Evolutionary conservation across 139 green algal genomes (phyloP).

Genomic region (Chlamydomonas incerta): DNA sequence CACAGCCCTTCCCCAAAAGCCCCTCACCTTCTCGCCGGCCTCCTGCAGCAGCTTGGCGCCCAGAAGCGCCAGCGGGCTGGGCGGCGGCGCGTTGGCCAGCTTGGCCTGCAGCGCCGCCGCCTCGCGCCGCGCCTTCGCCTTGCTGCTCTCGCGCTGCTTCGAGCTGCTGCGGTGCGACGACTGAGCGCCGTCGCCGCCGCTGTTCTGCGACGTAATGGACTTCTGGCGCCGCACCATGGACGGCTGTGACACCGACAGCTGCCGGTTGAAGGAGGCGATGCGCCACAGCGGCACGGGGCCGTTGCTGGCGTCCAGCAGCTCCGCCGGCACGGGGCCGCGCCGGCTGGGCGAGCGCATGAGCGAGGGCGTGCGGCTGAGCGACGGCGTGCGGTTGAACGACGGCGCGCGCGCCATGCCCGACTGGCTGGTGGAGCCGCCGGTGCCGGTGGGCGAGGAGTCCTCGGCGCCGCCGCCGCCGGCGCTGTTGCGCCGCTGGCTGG

Average conservation of each 20-base stretch:
- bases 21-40: slow-evolving; percentile 28
- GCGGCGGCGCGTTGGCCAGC: background rate
- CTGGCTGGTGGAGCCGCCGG: too few relatives aligned
- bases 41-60: background rate
- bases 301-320: too few relatives aligned
- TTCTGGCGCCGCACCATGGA: too few relatives aligned
- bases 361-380: too few relatives aligned
- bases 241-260: background rate
- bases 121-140: background rate
- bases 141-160: background rate
- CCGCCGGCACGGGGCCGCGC: too few relatives aligned
- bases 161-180: background rate
- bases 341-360: too few relatives aligned
- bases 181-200: background rate
- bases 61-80: background rate
- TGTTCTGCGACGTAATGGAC: too few relatives aligned
- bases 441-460: too few relatives aligned
- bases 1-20: background rate
- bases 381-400: too few relatives aligned
- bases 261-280: background rate
- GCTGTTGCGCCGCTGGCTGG: too few relatives aligned
- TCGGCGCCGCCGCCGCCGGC: too few relatives aligned
- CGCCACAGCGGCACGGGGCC: background rate
- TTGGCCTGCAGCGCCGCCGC: background rate
- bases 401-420: too few relatives aligned